Percentiles rank a stretch among this genome's conserved stretches.
phyloP scores from a whole-genome alignment of 257 asterid species.

The Perilla frutescens region DNA sequence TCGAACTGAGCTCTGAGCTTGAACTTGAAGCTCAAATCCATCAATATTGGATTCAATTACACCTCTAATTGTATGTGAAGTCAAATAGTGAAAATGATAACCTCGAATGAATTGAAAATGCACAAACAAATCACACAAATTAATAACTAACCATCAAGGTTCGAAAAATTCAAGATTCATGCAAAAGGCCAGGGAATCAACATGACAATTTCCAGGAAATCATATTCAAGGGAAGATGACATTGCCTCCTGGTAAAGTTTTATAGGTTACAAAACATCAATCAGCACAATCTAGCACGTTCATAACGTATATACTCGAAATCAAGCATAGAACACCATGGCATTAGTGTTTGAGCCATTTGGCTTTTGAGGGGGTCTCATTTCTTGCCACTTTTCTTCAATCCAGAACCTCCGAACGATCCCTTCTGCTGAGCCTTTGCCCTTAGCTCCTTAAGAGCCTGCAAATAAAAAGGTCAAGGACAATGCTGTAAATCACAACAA shows the following conservation, averaged over 20 bases:
- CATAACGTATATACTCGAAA: not conserved
- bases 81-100: too few species aligned
- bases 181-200: not conserved
- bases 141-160: not conserved
- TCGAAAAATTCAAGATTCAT: not conserved
- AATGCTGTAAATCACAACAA: not conserved
- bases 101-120: not conserved
- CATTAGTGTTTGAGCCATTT: not conserved
- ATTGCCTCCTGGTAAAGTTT: conserved; percentile 12
- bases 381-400: conserved; percentile 92
- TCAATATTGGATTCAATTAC: too few species aligned
- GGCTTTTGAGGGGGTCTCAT: conserved; percentile 39
- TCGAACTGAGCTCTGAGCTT: too few species aligned
- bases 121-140: too few species aligned
- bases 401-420: conserved; percentile 82
- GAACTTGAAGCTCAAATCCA: too few species aligned
- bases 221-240: not conserved
- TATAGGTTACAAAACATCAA: not conserved
- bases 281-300: conserved; percentile 20
- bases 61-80: too few species aligned
- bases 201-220: not conserved
- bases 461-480: not conserved
- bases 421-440: conserved; percentile 77
- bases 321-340: conserved; percentile 24
- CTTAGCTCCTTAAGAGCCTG: conserved; percentile 83